These are phyloP conservation scores for Pelagophyceae sp. DNA, from an alignment of 352 stramenopile species.

Conservation along the genomic window DNA sequence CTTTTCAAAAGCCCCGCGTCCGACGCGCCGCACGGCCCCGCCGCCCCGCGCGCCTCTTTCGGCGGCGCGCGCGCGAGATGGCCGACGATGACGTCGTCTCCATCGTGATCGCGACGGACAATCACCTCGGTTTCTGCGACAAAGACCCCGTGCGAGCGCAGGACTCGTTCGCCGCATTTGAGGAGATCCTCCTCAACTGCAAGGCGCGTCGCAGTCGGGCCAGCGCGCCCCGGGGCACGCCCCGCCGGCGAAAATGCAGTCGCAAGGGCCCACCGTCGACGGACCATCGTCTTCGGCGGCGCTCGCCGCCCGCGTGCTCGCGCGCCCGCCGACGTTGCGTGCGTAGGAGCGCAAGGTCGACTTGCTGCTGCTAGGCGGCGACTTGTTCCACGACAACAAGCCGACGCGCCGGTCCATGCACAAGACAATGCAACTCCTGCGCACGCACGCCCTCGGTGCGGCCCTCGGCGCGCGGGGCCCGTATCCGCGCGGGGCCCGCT, in stretches of 20 bases:
- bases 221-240: too few relatives aligned
- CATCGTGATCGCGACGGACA: slow-evolving; percentile 95
- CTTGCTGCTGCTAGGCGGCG: slow-evolving; percentile 84
- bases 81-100: not conserved
- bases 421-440: slow-evolving; percentile 91
- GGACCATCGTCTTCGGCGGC: too few relatives aligned
- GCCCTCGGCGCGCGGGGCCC: too few relatives aligned
- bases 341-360: slow-evolving; percentile 52
- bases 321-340: too few relatives aligned
- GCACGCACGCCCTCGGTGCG: slow-evolving; percentile 81
- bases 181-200: slow-evolving; percentile 61
- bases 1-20: not conserved
- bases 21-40: not conserved
- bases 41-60: not conserved
- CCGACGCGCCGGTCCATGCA: slow-evolving; percentile 86
- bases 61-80: not conserved
- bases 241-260: not conserved
- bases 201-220: slow-evolving; percentile 24
- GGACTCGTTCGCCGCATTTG: slow-evolving; percentile 76
- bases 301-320: too few relatives aligned
- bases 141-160: slow-evolving; percentile 84
- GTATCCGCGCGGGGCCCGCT: too few relatives aligned
- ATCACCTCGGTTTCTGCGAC: slow-evolving; percentile 89
- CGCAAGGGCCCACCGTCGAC: too few relatives aligned
- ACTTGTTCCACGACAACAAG: slow-evolving; percentile 99